Percentiles rank a stretch among this genome's conserved stretches.
Conservation (phyloP, 2,329 filamentous ascomycete genomes). For the Akanthomyces muscarius region DNA sequence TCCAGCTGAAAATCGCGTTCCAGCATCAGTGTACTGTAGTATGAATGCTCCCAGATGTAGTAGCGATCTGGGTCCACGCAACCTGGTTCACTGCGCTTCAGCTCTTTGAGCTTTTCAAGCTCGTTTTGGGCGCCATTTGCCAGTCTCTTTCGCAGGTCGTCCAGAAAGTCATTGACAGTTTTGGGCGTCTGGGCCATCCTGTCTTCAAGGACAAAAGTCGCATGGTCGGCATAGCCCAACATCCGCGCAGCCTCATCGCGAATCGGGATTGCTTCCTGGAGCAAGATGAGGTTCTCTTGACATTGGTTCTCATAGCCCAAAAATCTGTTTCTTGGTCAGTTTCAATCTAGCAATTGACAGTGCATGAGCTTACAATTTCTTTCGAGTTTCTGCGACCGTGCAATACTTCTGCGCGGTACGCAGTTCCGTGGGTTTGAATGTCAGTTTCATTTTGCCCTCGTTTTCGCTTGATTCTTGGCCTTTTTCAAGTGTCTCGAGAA, state of each 20-base stretch:
- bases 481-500: conserved; percentile 58
- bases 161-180: conserved; percentile 52
- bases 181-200: conserved; percentile 58
- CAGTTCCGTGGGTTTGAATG: conserved; percentile 72
- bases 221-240: conserved; percentile 54
- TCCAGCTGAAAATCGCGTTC: conserved; percentile 51
- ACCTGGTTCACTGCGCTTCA: conserved; percentile 38
- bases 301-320: conserved; percentile 13
- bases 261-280: conserved; percentile 51
- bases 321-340: background rate
- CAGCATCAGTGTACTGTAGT: conserved; percentile 50
- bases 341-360: background rate
- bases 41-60: conserved; percentile 54
- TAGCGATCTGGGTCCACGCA: conserved; percentile 30
- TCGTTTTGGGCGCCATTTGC: conserved; percentile 28
- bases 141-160: conserved; percentile 34
- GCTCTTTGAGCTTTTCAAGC: conserved; percentile 44
- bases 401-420: conserved; percentile 64
- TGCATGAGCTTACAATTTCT: background rate
- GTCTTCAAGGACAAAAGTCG: conserved; percentile 52
- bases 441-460: conserved; percentile 62
- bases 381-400: conserved; percentile 2
- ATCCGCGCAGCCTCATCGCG: conserved; percentile 54
- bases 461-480: conserved; percentile 53
- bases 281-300: conserved; percentile 33